These are phyloP conservation scores for Biscogniauxia marginata DNA, from an alignment of 2,329 filamentous ascomycete genomes.

Conservation along the genomic window DNA sequence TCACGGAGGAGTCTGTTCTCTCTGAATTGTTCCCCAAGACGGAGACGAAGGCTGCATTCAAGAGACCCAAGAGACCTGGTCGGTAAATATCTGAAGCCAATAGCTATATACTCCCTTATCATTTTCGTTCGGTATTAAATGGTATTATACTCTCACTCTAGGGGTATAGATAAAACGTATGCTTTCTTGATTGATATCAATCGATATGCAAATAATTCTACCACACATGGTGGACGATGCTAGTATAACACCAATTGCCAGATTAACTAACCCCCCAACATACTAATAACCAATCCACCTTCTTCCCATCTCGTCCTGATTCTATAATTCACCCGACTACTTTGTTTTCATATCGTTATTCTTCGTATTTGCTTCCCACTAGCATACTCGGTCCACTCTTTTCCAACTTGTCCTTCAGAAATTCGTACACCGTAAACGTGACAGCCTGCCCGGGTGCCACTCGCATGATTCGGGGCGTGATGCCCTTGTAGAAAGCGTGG, in stretches of 20 bases:
- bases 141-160: too few species aligned
- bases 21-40: constrained; percentile 68
- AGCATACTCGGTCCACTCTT: constrained; percentile 58
- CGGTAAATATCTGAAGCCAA: constrained; percentile 44
- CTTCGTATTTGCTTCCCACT: constrained; percentile 64
- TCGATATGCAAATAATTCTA: neutral
- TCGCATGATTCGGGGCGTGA: constrained; percentile 95
- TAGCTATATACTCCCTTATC: too few species aligned
- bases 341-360: constrained; percentile 50
- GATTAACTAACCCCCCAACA: neutral
- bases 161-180: neutral
- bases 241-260: neutral
- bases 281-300: neutral
- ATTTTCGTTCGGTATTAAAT: too few species aligned
- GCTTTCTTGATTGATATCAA: neutral
- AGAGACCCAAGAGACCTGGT: constrained; percentile 76
- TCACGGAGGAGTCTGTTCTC: constrained; percentile 64
- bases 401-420: constrained; percentile 70
- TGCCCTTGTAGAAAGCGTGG: constrained; percentile 98
- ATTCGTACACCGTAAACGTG: constrained; percentile 77
- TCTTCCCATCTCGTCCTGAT: neutral
- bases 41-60: constrained; percentile 67
- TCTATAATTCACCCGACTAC: too few species aligned
- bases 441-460: constrained; percentile 92
- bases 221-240: constrained; percentile 1